Percentiles rank a stretch among this genome's conserved stretches.
Conservation (phyloP, 768 basidiomycete species). For the Rhodotorula graminis region DNA sequence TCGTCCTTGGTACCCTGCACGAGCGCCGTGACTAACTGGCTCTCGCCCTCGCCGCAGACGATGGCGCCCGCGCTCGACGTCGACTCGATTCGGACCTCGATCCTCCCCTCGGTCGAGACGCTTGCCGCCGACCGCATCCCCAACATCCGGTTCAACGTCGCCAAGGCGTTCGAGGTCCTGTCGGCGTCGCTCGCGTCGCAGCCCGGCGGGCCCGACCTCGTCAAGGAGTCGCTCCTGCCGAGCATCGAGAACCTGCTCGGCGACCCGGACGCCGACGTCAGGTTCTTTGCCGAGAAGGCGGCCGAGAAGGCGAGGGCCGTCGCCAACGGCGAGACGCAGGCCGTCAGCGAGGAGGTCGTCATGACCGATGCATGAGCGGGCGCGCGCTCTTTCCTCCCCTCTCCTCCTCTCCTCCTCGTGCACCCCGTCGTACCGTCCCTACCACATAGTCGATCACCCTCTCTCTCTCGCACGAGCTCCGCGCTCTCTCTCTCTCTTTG, state of each 20-base stretch:
- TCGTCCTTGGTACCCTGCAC: not conserved
- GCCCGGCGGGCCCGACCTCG: constrained; percentile 63
- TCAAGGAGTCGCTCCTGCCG: constrained; percentile 70
- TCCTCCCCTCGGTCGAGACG: constrained; percentile 74
- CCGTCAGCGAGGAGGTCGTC: constrained; percentile 33
- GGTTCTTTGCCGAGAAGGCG: constrained; percentile 83
- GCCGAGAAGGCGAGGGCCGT: constrained; percentile 22
- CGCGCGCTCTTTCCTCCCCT: not conserved
- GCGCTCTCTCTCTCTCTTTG: no score
- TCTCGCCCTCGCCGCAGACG: constrained; percentile 56
- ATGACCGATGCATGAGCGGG: constrained; percentile 33
- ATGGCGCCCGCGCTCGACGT: constrained; percentile 83
- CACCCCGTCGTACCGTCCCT: not conserved
- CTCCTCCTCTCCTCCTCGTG: no score
- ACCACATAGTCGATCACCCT: not conserved
- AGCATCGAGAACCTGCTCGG: constrained; percentile 76
- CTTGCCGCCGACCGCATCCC: constrained; percentile 88
- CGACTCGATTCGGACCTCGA: constrained; percentile 74
- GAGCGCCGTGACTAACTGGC: not conserved
- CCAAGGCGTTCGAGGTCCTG: constrained; percentile 86
- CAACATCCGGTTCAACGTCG: constrained; percentile 98
- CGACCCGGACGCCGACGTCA: constrained; percentile 91
- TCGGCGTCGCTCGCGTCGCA: constrained; percentile 61
- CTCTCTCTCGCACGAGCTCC: no score
- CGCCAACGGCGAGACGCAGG: constrained; percentile 23